phyloP scores from a whole-genome alignment of 768 basidiomycete genomes.

The Suillus decipiens region DNA sequence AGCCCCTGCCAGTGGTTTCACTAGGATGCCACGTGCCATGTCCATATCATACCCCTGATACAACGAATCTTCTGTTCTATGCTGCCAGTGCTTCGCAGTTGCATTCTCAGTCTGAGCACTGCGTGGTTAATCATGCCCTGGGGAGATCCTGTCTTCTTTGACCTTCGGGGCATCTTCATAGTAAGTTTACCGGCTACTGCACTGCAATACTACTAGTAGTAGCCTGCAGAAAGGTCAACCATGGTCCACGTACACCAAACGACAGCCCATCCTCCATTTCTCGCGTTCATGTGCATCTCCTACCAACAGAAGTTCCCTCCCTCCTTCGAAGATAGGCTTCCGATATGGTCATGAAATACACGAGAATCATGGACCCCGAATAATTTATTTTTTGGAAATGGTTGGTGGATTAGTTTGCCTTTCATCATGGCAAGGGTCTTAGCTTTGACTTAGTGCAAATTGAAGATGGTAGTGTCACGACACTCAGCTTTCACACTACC shows the following conservation, averaged over 20 bases:
- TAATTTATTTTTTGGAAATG: slow-evolving; percentile 50
- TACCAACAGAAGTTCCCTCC: slow-evolving; percentile 38
- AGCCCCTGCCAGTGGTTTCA: not conserved
- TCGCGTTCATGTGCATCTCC: slow-evolving; percentile 45
- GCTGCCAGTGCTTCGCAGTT: not conserved
- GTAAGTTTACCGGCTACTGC: not conserved
- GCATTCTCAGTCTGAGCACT: not conserved
- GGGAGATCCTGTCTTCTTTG: not conserved
- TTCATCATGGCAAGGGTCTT: not conserved
- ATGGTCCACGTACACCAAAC: slow-evolving; percentile 51
- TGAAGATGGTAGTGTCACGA: slow-evolving; percentile 33
- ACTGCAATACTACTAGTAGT: slow-evolving; percentile 25
- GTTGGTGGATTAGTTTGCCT: slow-evolving; percentile 27
- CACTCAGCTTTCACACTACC: slow-evolving; percentile 33
- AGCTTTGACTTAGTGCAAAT: slow-evolving; percentile 36
- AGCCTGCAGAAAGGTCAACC: slow-evolving; percentile 44
- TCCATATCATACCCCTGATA: no score
- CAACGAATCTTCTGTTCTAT: not conserved
- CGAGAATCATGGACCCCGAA: slow-evolving; percentile 43
- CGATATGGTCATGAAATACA: slow-evolving; percentile 49
- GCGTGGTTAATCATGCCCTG: not conserved
- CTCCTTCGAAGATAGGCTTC: slow-evolving; percentile 44
- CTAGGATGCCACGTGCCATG: not conserved
- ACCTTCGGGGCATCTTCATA: not conserved
- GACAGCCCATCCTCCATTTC: slow-evolving; percentile 36